Evolutionary conservation across 116 monocot species (phyloP).

Genomic region (Phalaenopsis hybrid): DNA sequence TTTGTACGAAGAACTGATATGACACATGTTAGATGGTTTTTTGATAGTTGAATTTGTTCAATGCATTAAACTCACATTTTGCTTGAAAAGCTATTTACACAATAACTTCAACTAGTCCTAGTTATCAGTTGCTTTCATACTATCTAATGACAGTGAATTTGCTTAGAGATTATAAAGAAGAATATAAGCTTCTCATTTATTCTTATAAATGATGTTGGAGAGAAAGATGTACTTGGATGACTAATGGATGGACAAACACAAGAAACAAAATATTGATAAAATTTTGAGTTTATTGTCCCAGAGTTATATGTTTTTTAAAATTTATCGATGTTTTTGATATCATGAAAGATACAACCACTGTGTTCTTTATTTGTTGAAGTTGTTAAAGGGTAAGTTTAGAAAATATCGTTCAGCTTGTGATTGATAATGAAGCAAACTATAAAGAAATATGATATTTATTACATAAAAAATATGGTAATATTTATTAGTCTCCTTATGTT

Average conservation of each 20-base stretch:
- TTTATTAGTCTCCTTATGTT: too few species aligned
- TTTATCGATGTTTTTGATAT: too few species aligned
- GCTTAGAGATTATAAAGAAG: neutral
- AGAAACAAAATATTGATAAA: neutral
- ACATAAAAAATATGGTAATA: too few species aligned
- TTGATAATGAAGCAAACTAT: too few species aligned
- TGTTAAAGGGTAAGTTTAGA: too few species aligned
- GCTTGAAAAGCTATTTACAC: neutral
- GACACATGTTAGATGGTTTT: neutral
- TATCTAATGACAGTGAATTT: neutral
- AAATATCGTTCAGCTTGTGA: too few species aligned
- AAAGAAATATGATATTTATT: too few species aligned
- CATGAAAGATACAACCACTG: too few species aligned
- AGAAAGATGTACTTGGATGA: neutral
- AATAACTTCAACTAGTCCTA: neutral
- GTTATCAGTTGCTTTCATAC: neutral
- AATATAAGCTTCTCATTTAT: neutral
- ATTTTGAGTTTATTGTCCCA: neutral
- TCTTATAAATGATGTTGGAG: neutral
- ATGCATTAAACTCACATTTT: neutral
- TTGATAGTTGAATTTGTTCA: neutral
- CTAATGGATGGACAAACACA: neutral
- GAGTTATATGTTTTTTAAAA: too few species aligned
- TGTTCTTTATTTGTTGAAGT: too few species aligned
- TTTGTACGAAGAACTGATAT: neutral